Conservation (phyloP, 805 yeast genomes). For the Pichia exigua region DNA sequence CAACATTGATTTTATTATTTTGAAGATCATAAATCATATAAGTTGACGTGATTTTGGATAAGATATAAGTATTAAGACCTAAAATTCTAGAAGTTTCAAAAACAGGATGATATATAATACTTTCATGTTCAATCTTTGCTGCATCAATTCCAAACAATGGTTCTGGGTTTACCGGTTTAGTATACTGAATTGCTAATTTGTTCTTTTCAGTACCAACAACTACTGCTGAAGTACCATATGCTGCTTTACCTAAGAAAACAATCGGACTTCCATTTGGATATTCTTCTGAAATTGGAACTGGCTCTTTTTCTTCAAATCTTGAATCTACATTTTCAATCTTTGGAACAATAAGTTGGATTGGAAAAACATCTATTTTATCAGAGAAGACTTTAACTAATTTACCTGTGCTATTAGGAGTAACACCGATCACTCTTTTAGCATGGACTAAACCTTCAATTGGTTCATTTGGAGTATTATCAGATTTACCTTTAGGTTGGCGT, state of each 20-base stretch:
- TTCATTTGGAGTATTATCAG: conserved; percentile 6
- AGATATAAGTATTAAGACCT: conserved; percentile 51
- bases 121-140: conserved; percentile 47
- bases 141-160: conserved; percentile 59
- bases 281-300: conserved; percentile 73
- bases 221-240: conserved; percentile 75
- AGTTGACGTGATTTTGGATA: conserved; percentile 73
- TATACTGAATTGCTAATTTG: conserved; percentile 44
- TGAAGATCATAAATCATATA: conserved; percentile 50
- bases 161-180: conserved; percentile 43
- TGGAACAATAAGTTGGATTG: conserved; percentile 77
- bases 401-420: conserved; percentile 62
- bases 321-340: conserved; percentile 64
- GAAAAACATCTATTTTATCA: conserved; percentile 45
- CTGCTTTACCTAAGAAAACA: conserved; percentile 76
- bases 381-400: conserved; percentile 70
- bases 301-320: conserved; percentile 64
- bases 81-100: conserved; percentile 54
- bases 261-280: conserved; percentile 68
- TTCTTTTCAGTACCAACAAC: conserved; percentile 48
- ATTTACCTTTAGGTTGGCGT: neutral
- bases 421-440: conserved; percentile 72
- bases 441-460: conserved; percentile 51
- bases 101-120: conserved; percentile 56
- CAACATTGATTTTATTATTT: conserved; percentile 56